Percentiles rank a stretch among this genome's conserved stretches.
Evolutionary conservation across 176 grass and related monocot genomes (phyloP).

Genomic region (Sorghum bicolor): DNA sequence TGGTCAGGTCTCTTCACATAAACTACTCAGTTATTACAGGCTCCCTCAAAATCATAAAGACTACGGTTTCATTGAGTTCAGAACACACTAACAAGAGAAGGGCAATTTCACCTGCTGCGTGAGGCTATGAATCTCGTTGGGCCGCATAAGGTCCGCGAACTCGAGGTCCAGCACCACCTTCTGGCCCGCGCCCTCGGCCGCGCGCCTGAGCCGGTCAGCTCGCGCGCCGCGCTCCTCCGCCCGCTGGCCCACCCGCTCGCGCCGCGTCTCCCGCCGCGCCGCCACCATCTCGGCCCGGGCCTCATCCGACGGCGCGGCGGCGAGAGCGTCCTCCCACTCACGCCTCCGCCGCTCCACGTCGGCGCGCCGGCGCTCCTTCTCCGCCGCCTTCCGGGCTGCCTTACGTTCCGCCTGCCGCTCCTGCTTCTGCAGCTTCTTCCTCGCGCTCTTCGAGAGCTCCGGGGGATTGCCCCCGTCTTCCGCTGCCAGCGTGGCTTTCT

Average conservation of each 20-base stretch:
- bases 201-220: constrained; percentile 44
- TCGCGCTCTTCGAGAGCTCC: constrained; percentile 54
- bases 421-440: constrained; percentile 65
- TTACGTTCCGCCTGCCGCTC: constrained; percentile 58
- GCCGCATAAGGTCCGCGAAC: constrained; percentile 66
- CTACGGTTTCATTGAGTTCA: neutral
- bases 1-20: neutral
- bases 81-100: neutral
- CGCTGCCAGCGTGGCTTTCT: neutral
- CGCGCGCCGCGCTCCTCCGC: constrained; percentile 53
- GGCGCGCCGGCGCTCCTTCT: constrained; percentile 55
- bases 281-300: constrained; percentile 50
- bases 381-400: constrained; percentile 59
- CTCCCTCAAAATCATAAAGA: neutral
- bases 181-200: constrained; percentile 48
- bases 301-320: constrained; percentile 53
- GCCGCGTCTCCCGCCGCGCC: constrained; percentile 39
- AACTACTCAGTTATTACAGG: neutral
- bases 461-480: neutral
- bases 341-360: constrained; percentile 53
- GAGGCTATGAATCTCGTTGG: constrained; percentile 78
- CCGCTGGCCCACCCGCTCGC: constrained; percentile 52
- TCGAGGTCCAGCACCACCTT: constrained; percentile 84
- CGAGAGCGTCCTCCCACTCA: constrained; percentile 57
- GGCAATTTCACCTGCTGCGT: constrained; percentile 54